Conservation (phyloP, 1,139 yeast species). For the Yamadazyma friedrichii region DNA sequence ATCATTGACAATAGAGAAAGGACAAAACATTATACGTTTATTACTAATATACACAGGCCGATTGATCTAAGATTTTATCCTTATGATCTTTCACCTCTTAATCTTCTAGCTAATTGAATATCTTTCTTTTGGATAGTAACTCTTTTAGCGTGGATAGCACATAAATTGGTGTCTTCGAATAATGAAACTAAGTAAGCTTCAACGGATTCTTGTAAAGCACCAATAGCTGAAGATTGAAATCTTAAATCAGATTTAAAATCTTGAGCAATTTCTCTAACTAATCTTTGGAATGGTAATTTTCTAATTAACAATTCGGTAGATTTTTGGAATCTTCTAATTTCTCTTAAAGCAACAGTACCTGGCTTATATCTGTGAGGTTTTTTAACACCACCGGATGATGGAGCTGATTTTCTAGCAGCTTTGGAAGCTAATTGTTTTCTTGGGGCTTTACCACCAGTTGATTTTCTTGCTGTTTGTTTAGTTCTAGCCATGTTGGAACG, state of each 20-base stretch:
- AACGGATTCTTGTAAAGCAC: conserved; percentile 98
- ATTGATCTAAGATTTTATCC: not conserved
- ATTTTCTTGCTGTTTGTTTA: conserved; percentile 97
- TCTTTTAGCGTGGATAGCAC: conserved; percentile 99
- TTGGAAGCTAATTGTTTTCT: conserved; percentile 98
- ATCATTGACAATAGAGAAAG: not conserved
- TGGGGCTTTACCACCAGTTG: conserved; percentile 99
- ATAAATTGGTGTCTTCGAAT: conserved; percentile 96
- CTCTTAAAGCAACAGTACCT: conserved; percentile 99
- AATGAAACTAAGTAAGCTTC: conserved; percentile 92
- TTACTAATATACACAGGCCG: conserved; percentile 1
- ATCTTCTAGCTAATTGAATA: conserved; percentile 98
- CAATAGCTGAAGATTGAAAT: conserved; percentile 98
- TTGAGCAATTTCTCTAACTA: conserved; percentile 97
- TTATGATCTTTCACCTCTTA: conserved; percentile 93
- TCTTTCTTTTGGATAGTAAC: conserved; percentile 99
- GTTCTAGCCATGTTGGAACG: conserved; percentile 82
- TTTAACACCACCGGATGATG: conserved; percentile 98
- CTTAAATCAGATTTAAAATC: conserved; percentile 97
- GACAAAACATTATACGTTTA: not conserved
- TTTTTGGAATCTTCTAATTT: conserved; percentile 98
- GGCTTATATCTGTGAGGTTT: conserved; percentile 99
- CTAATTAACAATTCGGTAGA: conserved; percentile 95
- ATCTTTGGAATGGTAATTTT: conserved; percentile 98
- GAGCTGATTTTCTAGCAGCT: conserved; percentile 99